Base-by-base conservation (phyloP, 169 alveolate species). In the Babesia ovata region DNA sequence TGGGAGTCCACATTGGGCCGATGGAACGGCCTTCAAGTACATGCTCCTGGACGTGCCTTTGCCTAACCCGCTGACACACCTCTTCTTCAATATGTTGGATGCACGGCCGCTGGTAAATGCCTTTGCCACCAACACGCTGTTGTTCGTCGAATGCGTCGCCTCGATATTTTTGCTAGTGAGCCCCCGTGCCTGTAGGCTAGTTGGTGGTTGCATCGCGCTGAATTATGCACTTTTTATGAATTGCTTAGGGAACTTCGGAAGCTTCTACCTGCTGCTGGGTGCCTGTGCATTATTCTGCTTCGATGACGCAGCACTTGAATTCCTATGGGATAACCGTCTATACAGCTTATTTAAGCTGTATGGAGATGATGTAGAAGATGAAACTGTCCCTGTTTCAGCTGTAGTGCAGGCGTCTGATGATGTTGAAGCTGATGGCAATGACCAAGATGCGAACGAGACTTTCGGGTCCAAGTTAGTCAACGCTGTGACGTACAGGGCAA, bases 91-190 rank as follows among this genome's bases (percentile, higher is more conserved):
- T 36, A 28, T 65, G 19, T 28, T 63, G 29, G 54, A 57, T 2
- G 61, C 46, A 11, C 56, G 65, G 53, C 29, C 28, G n/a, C 17
- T 53, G n/a, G 14, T 63, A 21, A 65, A 65, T 44, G 50, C 46
- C 8, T 16, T 63, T 19, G 45, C 49, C n/a, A 53, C 85, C 22
- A 61, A 29, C 19, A 26, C 28, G 14, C 39, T 77, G 54, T 10
- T 83, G 2, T 73, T 75, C 50, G 44, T 46, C 33, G 90, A 83
- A 29, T 67, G 71, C 17, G 69, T 83, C 26, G 56, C 75, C 22
- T 63, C 82, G 9, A 53, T 75, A 17, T 83, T 77, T 24, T 49
- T 83, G 42, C 36, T 75, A 2, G 60, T 65, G n/a, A 86, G 86
- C 8, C 14, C 24, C 17, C 29, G 90, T 8, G 29, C 48, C 24